Evolutionary conservation across 768 basidiomycete species (phyloP), one percentile per base, ranked within the genome.

Genomic region (Boletus rubropictus): DNA sequence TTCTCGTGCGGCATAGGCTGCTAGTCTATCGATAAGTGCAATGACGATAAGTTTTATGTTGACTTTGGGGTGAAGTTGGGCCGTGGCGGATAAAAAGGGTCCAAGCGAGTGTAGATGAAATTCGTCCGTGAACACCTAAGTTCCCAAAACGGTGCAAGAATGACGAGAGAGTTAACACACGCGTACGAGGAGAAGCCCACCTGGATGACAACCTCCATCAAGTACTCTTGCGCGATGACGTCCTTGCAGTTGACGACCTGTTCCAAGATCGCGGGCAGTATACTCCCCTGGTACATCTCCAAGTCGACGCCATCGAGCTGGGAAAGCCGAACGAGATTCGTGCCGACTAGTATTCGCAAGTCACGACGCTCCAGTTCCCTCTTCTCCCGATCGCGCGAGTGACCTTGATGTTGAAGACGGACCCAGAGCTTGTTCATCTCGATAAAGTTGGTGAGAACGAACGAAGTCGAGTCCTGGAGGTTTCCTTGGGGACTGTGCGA

Each of bases 351-450:
- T 50, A 98, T 98, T 5, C 96, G 84, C 44, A 99, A 72, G 56
- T 99, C 96, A 50, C 86, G 82, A 25, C 96, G 84, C 63, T 99
- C 96, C 75, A 95, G 74, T 66, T 98, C 96, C 43, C 96, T 87
- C 67, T 96, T 96, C 65, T 99, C 96, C 44, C 94, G 82, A 65
- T 99, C 96, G 39, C 92, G 81, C 1, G 93, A 96, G 60, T 98
- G 94, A 0, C 95, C 96, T 61, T 95, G 90, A 60, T 99, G 96
- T 66, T 98, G 96, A 10, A 98, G 76, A 33, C 96, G 89, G 3
- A 99, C 95, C 96, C 96, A 98, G 20, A 98, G 83, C 65, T 98
- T 99, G 78, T 98, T 98, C 95, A 98, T 99, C 64, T 99, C 96
- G 63, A 99, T 91, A 61, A 99, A 98, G 68, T 98, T 98, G 50